phyloP scores from a whole-genome alignment of 2,329 filamentous ascomycete species.

The Pseudogymnoascus sp. region DNA sequence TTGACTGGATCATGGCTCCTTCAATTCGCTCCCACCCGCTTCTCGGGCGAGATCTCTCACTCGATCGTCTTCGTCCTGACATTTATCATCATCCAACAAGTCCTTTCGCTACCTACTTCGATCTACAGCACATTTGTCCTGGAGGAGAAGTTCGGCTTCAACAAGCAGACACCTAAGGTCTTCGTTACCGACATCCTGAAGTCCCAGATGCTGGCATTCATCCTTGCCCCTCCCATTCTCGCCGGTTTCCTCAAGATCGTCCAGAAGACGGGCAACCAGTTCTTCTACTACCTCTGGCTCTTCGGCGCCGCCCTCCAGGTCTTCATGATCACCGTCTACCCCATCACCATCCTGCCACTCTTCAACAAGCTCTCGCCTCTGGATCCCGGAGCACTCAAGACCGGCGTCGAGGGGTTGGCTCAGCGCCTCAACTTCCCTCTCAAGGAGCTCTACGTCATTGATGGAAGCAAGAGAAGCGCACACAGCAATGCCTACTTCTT shows the following conservation, averaged over 20 bases:
- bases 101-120: conserved; percentile 69
- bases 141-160: conserved; percentile 96
- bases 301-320: conserved; percentile 86
- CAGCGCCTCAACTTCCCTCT: conserved; percentile 83
- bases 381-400: conserved; percentile 79
- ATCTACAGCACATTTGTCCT: conserved; percentile 94
- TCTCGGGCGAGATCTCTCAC: conserved; percentile 87
- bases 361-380: conserved; percentile 98
- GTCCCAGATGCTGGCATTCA: conserved; percentile 71
- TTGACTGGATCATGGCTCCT: conserved; percentile 68
- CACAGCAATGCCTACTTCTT: conserved; percentile 96
- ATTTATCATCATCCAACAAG: conserved; percentile 74
- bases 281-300: conserved; percentile 97
- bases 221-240: conserved; percentile 78
- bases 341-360: conserved; percentile 83
- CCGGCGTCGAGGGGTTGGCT: conserved; percentile 76
- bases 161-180: conserved; percentile 87
- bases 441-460: conserved; percentile 87
- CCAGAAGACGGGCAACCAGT: conserved; percentile 83
- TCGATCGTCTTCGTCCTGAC: conserved; percentile 86
- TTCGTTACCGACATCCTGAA: conserved; percentile 91
- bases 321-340: conserved; percentile 93
- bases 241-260: conserved; percentile 90
- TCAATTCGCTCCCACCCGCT: conserved; percentile 65
- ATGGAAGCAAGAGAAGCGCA: conserved; percentile 78